These are phyloP conservation scores for Annulohypoxylon moriforme DNA, from an alignment of 495 filamentous ascomycete species.

Conservation along the genomic window DNA sequence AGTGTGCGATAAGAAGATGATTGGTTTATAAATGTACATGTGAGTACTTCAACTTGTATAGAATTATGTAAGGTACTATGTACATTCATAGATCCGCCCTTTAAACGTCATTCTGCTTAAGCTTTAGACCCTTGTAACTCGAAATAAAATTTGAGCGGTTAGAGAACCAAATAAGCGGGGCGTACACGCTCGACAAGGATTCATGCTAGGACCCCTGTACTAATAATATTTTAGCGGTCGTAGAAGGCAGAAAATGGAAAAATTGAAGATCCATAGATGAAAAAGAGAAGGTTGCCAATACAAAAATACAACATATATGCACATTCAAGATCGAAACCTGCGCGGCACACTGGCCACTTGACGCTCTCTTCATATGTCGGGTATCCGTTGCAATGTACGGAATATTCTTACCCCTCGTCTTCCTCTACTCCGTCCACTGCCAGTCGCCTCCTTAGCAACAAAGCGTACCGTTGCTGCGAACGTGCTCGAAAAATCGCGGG, in stretches of 20 bases:
- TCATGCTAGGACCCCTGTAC: background rate
- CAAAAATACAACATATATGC: background rate
- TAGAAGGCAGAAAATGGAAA: constrained; percentile 7
- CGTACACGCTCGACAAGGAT: background rate
- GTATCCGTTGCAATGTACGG: constrained; percentile 37
- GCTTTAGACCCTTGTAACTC: background rate
- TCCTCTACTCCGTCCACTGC: background rate
- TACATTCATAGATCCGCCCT: background rate
- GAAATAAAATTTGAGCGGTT: background rate
- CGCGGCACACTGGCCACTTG: background rate
- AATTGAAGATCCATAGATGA: constrained; percentile 6
- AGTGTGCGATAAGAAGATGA: background rate
- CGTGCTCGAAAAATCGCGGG: constrained; percentile 2
- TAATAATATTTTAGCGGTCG: constrained; percentile 6
- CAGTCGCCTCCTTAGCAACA: background rate
- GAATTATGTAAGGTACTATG: background rate
- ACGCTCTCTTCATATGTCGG: constrained; percentile 45
- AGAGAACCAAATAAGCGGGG: background rate
- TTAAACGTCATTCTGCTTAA: constrained; percentile 3
- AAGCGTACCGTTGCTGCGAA: constrained; percentile 12
- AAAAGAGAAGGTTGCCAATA: background rate
- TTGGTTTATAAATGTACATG: no score
- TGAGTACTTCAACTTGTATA: background rate
- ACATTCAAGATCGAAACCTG: background rate
- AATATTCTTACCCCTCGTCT: constrained; percentile 24